Conservation (phyloP, 2,329 filamentous ascomycete species). For the Thelonectria rubi region DNA sequence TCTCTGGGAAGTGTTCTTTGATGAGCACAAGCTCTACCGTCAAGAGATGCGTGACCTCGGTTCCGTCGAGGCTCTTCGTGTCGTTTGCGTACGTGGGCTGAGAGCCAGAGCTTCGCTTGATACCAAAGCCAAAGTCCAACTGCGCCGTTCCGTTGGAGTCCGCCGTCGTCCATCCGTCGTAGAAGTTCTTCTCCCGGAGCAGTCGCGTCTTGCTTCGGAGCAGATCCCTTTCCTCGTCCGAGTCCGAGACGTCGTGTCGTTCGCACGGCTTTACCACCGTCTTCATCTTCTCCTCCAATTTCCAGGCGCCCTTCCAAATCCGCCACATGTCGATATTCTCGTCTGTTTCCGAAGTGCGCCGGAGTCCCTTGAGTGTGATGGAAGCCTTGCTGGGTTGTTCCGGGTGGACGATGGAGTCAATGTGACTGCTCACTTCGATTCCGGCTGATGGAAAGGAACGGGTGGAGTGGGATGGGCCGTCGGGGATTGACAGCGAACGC, state of each 20-base stretch:
- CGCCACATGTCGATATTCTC: conserved; percentile 80
- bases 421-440: conserved; percentile 81
- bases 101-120: conserved; percentile 44
- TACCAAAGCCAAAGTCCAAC: conserved; percentile 74
- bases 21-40: conserved; percentile 92
- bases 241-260: conserved; percentile 62
- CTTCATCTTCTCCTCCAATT: conserved; percentile 84
- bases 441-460: conserved; percentile 87
- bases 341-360: conserved; percentile 70
- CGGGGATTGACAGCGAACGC: conserved; percentile 76
- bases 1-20: conserved; percentile 82
- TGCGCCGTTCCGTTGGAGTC: conserved; percentile 52
- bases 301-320: conserved; percentile 89
- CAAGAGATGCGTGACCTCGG: conserved; percentile 82
- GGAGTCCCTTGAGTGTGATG: conserved; percentile 64
- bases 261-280: conserved; percentile 79
- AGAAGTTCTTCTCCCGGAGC: conserved; percentile 81
- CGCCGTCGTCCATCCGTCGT: conserved; percentile 85
- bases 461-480: conserved; percentile 77
- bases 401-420: conserved; percentile 82
- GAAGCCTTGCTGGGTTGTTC: conserved; percentile 70
- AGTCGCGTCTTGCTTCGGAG: conserved; percentile 71
- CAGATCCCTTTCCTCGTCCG: neutral
- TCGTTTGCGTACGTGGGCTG: conserved; percentile 75
- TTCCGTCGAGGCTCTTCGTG: conserved; percentile 75